A percentile compares a stretch with the other conserved stretches of the same genome.
Evolutionary conservation across 2,329 filamentous ascomycete genomes (phyloP).

Genomic region (Colletotrichum chrysophilum): DNA sequence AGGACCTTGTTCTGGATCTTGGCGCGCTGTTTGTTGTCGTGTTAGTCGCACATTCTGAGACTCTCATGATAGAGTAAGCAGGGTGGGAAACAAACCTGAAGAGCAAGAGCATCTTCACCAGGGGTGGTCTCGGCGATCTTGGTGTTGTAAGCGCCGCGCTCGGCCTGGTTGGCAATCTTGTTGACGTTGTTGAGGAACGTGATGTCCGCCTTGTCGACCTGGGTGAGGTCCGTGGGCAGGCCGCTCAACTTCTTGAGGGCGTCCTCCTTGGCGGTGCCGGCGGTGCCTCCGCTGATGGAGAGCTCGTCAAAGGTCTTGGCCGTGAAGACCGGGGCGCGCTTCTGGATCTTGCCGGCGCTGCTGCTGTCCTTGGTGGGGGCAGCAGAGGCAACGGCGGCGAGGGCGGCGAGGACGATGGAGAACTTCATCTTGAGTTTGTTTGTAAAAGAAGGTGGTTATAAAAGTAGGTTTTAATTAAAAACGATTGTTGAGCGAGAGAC

Average conservation of each 20-base stretch:
- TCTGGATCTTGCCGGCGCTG: conserved; percentile 24
- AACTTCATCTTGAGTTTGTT: conserved; percentile 35
- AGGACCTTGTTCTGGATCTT: conserved; percentile 67
- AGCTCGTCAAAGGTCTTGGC: conserved; percentile 46
- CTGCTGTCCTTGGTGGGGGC: not conserved
- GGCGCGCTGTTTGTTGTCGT: conserved; percentile 41
- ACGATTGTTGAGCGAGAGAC: conserved; percentile 5
- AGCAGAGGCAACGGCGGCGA: conserved; percentile 33
- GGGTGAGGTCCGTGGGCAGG: conserved; percentile 44
- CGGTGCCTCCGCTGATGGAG: conserved; percentile 50
- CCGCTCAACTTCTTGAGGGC: conserved; percentile 43
- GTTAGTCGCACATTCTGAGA: not conserved
- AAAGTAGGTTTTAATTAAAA: not conserved
- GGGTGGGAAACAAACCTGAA: conserved; percentile 39
- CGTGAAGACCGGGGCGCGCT: conserved; percentile 33
- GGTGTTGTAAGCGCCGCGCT: conserved; percentile 56
- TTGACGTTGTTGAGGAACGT: conserved; percentile 55
- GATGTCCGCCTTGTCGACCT: conserved; percentile 51
- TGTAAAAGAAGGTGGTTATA: conserved; percentile 15
- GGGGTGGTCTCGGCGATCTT: conserved; percentile 51
- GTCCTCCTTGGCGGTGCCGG: conserved; percentile 49
- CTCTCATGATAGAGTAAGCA: no score
- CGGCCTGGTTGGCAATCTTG: conserved; percentile 57
- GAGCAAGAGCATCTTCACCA: conserved; percentile 50
- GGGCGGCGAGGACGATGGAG: conserved; percentile 30